Percentiles rank a stretch among this genome's conserved stretches.
Evolutionary conservation across 2,329 filamentous ascomycete genomes (phyloP).

Genomic region (Alternaria arbusti): DNA sequence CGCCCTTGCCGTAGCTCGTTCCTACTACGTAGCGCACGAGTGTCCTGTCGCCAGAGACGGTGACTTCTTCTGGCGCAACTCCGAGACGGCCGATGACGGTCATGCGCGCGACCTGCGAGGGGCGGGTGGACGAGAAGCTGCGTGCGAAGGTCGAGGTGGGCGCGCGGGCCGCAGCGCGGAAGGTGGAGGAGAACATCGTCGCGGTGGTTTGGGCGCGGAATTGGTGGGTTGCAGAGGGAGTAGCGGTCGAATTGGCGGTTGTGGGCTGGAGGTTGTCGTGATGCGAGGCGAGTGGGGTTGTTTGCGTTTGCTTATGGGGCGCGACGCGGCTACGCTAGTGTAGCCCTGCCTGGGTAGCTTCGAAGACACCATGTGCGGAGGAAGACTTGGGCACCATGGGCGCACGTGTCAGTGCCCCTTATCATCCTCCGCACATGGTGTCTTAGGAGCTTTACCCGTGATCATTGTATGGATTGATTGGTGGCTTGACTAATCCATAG

Average conservation of each 20-base stretch:
- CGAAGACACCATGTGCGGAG: too few relatives aligned
- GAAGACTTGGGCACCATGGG: too few relatives aligned
- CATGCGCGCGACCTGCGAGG: slow-evolving; percentile 75
- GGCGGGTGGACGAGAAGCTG: slow-evolving; percentile 75
- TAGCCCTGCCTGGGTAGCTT: background rate
- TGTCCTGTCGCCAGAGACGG: slow-evolving; percentile 76
- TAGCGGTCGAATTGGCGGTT: slow-evolving; percentile 2
- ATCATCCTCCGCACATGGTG: background rate
- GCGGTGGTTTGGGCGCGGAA: background rate
- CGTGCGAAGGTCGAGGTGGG: slow-evolving; percentile 60
- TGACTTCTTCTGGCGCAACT: slow-evolving; percentile 76
- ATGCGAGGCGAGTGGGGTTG: slow-evolving; percentile 13
- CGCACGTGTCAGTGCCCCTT: too few relatives aligned
- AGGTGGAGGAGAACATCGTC: slow-evolving; percentile 40
- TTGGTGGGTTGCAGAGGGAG: background rate
- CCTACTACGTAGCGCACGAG: slow-evolving; percentile 79
- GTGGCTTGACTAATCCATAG: background rate
- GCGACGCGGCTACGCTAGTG: slow-evolving; percentile 18
- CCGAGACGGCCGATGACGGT: slow-evolving; percentile 86
- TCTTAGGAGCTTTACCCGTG: background rate
- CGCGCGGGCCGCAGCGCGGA: slow-evolving; percentile 61
- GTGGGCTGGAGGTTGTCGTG: slow-evolving; percentile 9
- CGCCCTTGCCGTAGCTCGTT: slow-evolving; percentile 68
- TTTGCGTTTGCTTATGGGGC: slow-evolving; percentile 14
- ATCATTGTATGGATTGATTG: background rate